Base-by-base conservation (phyloP, 768 basidiomycete genomes). In the Dentipellis fragilis region DNA sequence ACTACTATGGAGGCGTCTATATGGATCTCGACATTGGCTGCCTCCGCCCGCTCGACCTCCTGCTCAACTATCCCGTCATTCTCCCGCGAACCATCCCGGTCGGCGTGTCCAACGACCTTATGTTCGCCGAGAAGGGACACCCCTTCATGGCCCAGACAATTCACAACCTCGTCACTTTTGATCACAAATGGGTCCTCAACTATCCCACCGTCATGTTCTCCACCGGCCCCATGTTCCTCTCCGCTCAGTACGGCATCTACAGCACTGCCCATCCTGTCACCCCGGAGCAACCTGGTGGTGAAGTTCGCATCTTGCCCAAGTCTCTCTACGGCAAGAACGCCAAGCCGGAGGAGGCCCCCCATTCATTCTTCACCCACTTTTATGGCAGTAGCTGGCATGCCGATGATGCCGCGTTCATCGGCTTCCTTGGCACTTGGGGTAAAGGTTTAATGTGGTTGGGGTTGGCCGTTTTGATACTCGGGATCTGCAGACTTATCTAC, bases 191-290 rank as follows among this genome's bases (percentile, higher is more conserved):
- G 85, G 69, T 96, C 54, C 82, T 94, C 66, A 96, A 98, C 71
- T 99, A 99, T 63, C 96, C 96, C 35, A 99, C 96, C 23, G 96
- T 99, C 75, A 99, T 99, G 96, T 99, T 99, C 72, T 93, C 93
- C 53, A 99, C 96, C 0, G 95, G 95, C 1, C 96, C 96, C 64
- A 99, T 99, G 96, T 99, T 97, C 72, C 73, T 99, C 11, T 97
- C 94, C 0, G 84, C 87, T 2, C 92, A 96, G 67, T 95, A 95
- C 68, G 89, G 91, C 42, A 76, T 94, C 52, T 98, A 89, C 71
- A 79, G 80, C 5, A 75, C 87, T 4, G 77, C 84, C 10, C 81
- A 89, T 55, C 79, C 82, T 34, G 73, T 73, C 12, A 80, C 80
- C 16, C 67, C 72, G 1, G 70, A 71, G 7, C 64, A 69, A 8